Percentiles rank a stretch among this genome's conserved stretches.
phyloP scores from a whole-genome alignment of 352 stramenopile species.

The Phytophthora podocarpi region DNA sequence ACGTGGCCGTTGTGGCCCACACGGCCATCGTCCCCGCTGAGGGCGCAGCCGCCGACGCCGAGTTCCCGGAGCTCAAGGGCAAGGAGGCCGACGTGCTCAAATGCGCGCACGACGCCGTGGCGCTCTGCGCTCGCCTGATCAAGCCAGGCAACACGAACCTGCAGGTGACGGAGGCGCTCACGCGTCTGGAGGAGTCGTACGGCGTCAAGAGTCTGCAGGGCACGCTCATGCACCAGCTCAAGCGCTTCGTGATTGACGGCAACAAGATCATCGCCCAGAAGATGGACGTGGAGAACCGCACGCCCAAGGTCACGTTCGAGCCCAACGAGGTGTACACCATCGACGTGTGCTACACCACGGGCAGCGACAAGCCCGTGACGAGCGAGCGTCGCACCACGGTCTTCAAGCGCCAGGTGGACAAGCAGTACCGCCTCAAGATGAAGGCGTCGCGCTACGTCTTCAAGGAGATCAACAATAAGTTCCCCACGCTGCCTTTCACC shows the following conservation, averaged over 20 bases:
- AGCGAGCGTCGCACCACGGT: conserved; percentile 96
- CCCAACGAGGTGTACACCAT: conserved; percentile 98
- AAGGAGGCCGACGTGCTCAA: conserved; percentile 95
- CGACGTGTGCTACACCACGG: conserved; percentile 98
- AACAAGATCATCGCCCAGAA: conserved; percentile 96
- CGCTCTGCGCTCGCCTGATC: conserved; percentile 97
- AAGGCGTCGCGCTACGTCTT: conserved; percentile 96
- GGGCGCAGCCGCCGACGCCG: conserved; percentile 54
- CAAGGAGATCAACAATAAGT: conserved; percentile 98
- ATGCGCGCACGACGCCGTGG: conserved; percentile 97
- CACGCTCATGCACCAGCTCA: conserved; percentile 99
- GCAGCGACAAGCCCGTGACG: conserved; percentile 94
- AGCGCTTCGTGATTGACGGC: conserved; percentile 98
- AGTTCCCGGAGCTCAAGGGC: conserved; percentile 66
- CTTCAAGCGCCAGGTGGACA: conserved; percentile 99
- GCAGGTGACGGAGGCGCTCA: conserved; percentile 95
- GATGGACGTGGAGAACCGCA: conserved; percentile 90
- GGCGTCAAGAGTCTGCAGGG: conserved; percentile 97
- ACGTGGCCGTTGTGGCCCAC: conserved; percentile 98
- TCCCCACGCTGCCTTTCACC: conserved; percentile 98
- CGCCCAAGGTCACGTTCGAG: conserved; percentile 94
- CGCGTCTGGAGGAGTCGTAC: conserved; percentile 95
- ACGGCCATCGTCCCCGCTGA: conserved; percentile 94
- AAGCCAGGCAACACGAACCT: conserved; percentile 97
- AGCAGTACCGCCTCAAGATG: conserved; percentile 97